Base-by-base conservation (phyloP, 352 stramenopile genomes). In the Phytophthora pinifolia region DNA sequence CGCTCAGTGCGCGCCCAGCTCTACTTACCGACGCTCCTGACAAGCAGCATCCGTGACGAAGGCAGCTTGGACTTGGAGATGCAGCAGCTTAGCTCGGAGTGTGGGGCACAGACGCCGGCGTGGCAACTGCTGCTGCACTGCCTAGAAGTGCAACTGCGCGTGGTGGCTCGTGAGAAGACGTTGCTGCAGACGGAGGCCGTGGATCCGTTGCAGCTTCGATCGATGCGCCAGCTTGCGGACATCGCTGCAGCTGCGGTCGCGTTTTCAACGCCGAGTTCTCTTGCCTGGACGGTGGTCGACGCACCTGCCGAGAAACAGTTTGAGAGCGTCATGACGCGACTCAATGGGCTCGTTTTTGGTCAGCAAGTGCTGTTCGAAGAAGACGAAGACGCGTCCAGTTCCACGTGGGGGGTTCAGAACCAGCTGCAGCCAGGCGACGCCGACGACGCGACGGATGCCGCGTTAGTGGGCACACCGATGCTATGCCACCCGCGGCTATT, bases 311-410 rank as follows among this genome's bases (percentile, higher is more conserved):
- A 78, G 9, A 69, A 70, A 7, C 62, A 72, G 34, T 78, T 89
- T 9, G 73, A 87, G 27, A 70, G 72, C 10, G 58, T 75, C 2
- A 70, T 83, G 44, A 59, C 61, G 22, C 65, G 67, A 27, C 63
- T 84, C 0, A 84, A 82, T 56, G 69, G 75, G 12, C 62, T 87
- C 10, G 62, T 91, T n/a, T 92, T 92, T 54, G 81, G 81, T 0
- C 74, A 83, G 27, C 75, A 80, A 34, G 81, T 92, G 9, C 53
- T 92, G 4, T 89, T 89, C 52, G 74, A 83, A 35, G 72, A 89
- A 58, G 77, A 87, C 18, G 72, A 85, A 30, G 60, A 75, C 12
- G 18, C 18, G 15, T 6, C 34, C 14, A 55, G 46, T 37, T 27
- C 50, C 20, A 65, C 61, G 12, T 60, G 33, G 32, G 57, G 18